Conservation (phyloP, 768 basidiomycete genomes). For the Amanita brunnescens region DNA sequence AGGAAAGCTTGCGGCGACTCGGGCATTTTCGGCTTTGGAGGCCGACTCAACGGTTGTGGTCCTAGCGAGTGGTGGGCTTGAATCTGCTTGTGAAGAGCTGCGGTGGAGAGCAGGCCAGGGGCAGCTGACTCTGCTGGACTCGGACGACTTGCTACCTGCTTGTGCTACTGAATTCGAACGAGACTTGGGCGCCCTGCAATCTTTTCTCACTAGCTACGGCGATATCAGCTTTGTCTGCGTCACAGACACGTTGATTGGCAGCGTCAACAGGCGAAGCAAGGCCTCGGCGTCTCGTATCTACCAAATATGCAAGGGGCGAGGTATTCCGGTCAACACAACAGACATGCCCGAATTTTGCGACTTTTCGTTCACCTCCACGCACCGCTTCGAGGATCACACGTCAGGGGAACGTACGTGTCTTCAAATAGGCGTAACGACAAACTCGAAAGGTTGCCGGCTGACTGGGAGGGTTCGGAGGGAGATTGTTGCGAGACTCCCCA, state of each 20-base stretch:
- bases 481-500: constrained; percentile 66
- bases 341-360: constrained; percentile 85
- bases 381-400: constrained; percentile 59
- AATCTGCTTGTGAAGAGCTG: constrained; percentile 60
- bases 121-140: constrained; percentile 53
- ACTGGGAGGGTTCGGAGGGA: constrained; percentile 75
- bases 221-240: constrained; percentile 52
- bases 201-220: constrained; percentile 15
- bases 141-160: constrained; percentile 34
- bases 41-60: constrained; percentile 67
- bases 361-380: constrained; percentile 79
- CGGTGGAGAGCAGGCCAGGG: constrained; percentile 47
- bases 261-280: constrained; percentile 29
- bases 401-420: constrained; percentile 41
- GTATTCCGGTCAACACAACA: constrained; percentile 78
- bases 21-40: constrained; percentile 76
- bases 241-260: constrained; percentile 62
- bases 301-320: constrained; percentile 40
- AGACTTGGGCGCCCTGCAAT: constrained; percentile 36
- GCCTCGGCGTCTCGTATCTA: constrained; percentile 54
- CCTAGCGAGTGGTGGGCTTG: constrained; percentile 41
- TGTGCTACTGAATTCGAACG: constrained; percentile 22
- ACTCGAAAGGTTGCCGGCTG: constrained; percentile 84
- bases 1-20: constrained; percentile 72
- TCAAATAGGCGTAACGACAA: constrained; percentile 83